These are phyloP conservation scores for Parsonsia alboflavescens DNA, from an alignment of 257 asterid species.

Conservation along the genomic window DNA sequence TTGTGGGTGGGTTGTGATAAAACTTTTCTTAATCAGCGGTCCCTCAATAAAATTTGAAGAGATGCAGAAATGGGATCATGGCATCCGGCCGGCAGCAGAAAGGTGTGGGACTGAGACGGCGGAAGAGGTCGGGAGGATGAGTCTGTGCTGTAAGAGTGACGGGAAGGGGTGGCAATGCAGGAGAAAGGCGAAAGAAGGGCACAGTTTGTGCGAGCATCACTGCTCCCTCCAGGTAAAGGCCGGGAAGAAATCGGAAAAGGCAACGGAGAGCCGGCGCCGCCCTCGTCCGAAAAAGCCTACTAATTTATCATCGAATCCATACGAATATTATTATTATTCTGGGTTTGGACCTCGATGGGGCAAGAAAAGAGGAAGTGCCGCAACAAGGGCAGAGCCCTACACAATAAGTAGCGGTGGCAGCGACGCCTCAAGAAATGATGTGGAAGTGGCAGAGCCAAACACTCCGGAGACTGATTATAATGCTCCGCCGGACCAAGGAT, in stretches of 20 bases:
- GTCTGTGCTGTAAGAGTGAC: constrained; percentile 44
- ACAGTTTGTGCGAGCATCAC: constrained; percentile 49
- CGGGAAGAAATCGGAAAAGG: constrained; percentile 23
- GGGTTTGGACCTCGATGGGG: constrained; percentile 83
- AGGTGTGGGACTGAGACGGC: not conserved
- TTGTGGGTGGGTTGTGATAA: not conserved
- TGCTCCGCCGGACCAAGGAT: constrained; percentile 15
- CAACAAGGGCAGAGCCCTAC: too few relatives aligned
- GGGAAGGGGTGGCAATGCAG: constrained; percentile 64
- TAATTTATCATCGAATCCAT: constrained; percentile 31
- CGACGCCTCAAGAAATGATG: not conserved
- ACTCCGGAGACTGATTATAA: not conserved
- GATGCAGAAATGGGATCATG: constrained; percentile 19
- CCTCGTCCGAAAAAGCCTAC: constrained; percentile 30
- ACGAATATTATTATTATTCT: constrained; percentile 61
- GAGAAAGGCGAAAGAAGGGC: constrained; percentile 32
- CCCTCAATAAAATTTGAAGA: constrained; percentile 16
- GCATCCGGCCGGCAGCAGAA: not conserved
- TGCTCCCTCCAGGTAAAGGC: constrained; percentile 17
- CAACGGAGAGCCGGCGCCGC: constrained; percentile 18
- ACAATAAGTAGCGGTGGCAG: constrained; percentile 1
- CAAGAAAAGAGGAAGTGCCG: constrained; percentile 38
- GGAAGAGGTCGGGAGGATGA: not conserved
- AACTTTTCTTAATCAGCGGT: constrained; percentile 14
- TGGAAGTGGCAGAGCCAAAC: not conserved